Evolutionary conservation across 2,329 filamentous ascomycete species (phyloP).

Genomic region (Mycocentrospora acerina): DNA sequence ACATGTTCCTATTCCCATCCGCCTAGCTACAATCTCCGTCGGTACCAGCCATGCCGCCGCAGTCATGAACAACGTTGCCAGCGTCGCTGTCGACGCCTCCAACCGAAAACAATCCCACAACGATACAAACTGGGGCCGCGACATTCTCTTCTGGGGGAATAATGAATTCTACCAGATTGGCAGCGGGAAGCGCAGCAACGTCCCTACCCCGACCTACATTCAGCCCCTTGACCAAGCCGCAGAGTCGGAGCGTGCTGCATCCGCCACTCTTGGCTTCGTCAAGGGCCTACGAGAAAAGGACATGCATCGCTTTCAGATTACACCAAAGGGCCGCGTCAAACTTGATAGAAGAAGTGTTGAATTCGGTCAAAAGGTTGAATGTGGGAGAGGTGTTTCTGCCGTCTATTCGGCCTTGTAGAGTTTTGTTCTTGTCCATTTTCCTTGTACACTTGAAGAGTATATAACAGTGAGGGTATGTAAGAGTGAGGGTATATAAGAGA

Average conservation of each 20-base stretch:
- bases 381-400: constrained; percentile 77
- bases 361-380: constrained; percentile 85
- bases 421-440: too few species aligned
- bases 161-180: constrained; percentile 95
- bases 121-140: constrained; percentile 84
- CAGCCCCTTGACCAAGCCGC: constrained; percentile 68
- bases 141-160: constrained; percentile 90
- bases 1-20: constrained; percentile 73
- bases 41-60: constrained; percentile 81
- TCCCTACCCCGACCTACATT: constrained; percentile 75
- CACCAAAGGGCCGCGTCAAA: constrained; percentile 70
- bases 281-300: constrained; percentile 62
- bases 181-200: constrained; percentile 83
- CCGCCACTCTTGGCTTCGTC: constrained; percentile 10
- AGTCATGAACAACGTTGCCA: constrained; percentile 78
- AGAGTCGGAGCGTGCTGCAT: constrained; percentile 45
- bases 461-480: too few species aligned
- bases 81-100: constrained; percentile 56
- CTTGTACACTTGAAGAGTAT: too few species aligned
- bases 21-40: constrained; percentile 69
- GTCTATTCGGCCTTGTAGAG: constrained; percentile 67
- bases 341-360: constrained; percentile 70
- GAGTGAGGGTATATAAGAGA: too few species aligned
- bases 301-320: constrained; percentile 76
- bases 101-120: constrained; percentile 52